Conservation (phyloP, 306 rosid species). For the Prosopis cineraria region DNA sequence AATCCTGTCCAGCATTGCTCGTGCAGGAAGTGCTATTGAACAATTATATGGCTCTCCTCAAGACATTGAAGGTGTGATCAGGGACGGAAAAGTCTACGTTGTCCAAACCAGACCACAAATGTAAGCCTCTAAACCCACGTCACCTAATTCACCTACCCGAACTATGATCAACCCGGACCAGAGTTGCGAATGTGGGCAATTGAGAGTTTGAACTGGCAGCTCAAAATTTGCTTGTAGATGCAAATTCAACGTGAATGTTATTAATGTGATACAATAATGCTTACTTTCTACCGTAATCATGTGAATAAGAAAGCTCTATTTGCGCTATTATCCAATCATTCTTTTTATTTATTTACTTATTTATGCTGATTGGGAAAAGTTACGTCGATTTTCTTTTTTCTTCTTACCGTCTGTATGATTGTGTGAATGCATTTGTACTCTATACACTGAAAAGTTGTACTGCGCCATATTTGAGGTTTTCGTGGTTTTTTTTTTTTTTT, state of each 20-base stretch:
- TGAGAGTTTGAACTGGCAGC: constrained; percentile 18
- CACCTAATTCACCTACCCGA: constrained; percentile 18
- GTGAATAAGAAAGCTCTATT: constrained; percentile 26
- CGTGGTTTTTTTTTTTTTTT: neutral
- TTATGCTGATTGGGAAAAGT: neutral
- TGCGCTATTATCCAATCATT: neutral
- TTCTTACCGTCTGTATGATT: neutral
- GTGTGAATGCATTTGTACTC: neutral
- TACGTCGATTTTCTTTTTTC: neutral
- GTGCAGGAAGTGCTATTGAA: constrained; percentile 87
- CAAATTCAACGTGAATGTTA: constrained; percentile 17
- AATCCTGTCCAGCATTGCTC: constrained; percentile 85
- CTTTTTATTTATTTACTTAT: neutral
- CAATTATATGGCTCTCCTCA: constrained; percentile 87
- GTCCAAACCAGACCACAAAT: constrained; percentile 98
- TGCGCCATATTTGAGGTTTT: too few species aligned
- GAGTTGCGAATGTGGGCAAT: neutral
- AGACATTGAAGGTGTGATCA: constrained; percentile 95
- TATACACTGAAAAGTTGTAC: neutral
- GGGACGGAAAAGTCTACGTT: constrained; percentile 83
- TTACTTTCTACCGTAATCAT: constrained; percentile 29
- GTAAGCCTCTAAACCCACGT: constrained; percentile 46
- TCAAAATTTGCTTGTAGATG: constrained; percentile 16
- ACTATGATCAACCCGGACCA: neutral
- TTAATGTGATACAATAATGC: constrained; percentile 7